These are phyloP conservation scores for Cercospora sesami DNA, from an alignment of 2,329 filamentous ascomycete species.

Conservation along the genomic window DNA sequence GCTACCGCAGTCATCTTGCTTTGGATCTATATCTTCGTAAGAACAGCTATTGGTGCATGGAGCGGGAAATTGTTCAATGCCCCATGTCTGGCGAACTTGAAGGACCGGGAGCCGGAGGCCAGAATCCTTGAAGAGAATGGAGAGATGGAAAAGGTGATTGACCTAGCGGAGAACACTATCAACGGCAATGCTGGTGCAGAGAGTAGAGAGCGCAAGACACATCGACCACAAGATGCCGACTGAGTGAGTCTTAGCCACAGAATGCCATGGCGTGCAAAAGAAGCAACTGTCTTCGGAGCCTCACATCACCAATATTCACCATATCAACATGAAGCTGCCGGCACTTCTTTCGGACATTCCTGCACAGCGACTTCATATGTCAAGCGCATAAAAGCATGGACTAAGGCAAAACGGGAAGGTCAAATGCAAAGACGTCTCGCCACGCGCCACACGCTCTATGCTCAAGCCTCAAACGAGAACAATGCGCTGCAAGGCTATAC, in stretches of 20 bases:
- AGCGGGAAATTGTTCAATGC: conserved; percentile 25
- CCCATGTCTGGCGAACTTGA: conserved; percentile 25
- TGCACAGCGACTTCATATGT: not conserved
- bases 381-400: not conserved
- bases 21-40: conserved; percentile 46
- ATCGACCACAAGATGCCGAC: not conserved
- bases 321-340: not conserved
- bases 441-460: no score
- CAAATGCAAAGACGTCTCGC: no score
- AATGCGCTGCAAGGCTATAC: no score
- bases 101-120: conserved; percentile 12
- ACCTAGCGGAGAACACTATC: not conserved
- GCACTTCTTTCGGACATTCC: not conserved
- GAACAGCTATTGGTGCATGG: conserved; percentile 23
- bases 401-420: no score
- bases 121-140: conserved; percentile 10
- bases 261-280: not conserved
- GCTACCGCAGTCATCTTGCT: conserved; percentile 53
- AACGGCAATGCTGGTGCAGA: not conserved
- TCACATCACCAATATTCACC: no score
- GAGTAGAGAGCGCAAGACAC: not conserved
- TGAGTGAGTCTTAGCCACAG: not conserved
- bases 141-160: conserved; percentile 21
- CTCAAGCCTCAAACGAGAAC: not conserved
- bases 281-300: no score